phyloP scores from a whole-genome alignment of 2,329 filamentous ascomycete genomes.

The Pseudopithomyces chartarum region DNA sequence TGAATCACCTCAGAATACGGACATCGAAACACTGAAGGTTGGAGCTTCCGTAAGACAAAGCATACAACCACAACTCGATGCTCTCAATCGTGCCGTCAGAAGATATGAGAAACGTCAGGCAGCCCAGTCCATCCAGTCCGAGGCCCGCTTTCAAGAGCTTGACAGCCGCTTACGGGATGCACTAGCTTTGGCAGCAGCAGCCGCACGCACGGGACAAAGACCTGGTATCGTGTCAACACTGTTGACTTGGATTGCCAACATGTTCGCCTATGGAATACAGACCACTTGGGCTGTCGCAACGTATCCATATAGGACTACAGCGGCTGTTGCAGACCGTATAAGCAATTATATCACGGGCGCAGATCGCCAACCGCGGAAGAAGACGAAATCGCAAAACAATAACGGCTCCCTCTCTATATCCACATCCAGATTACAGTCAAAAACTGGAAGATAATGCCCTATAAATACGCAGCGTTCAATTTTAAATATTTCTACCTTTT shows the following conservation, averaged over 20 bases:
- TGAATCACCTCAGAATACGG: conserved; percentile 44
- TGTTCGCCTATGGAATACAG: conserved; percentile 28
- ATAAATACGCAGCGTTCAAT: conserved; percentile 6
- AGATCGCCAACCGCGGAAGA: conserved; percentile 29
- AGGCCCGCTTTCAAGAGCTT: conserved; percentile 73
- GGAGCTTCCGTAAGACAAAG: conserved; percentile 64
- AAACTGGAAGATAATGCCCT: conserved; percentile 24
- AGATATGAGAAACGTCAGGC: conserved; percentile 89
- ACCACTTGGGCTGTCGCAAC: conserved; percentile 32
- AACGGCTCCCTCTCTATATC: conserved; percentile 27
- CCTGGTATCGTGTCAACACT: conserved; percentile 37
- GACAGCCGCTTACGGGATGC: conserved; percentile 77
- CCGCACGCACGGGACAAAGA: conserved; percentile 47
- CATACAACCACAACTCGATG: conserved; percentile 82
- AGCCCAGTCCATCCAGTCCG: conserved; percentile 74
- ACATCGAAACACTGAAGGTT: conserved; percentile 48
- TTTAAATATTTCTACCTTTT: conserved; percentile 10
- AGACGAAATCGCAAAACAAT: conserved; percentile 25
- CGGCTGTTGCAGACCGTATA: conserved; percentile 16
- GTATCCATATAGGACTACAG: conserved; percentile 35
- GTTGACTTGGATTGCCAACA: conserved; percentile 32
- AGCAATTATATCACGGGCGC: conserved; percentile 28
- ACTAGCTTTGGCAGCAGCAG: conserved; percentile 77
- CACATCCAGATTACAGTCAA: conserved; percentile 37
- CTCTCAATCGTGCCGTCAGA: conserved; percentile 83